Evolutionary conservation across 306 rosid genomes (phyloP), one percentile per base, ranked within the genome.

Genomic region (Castanospermum australe): DNA sequence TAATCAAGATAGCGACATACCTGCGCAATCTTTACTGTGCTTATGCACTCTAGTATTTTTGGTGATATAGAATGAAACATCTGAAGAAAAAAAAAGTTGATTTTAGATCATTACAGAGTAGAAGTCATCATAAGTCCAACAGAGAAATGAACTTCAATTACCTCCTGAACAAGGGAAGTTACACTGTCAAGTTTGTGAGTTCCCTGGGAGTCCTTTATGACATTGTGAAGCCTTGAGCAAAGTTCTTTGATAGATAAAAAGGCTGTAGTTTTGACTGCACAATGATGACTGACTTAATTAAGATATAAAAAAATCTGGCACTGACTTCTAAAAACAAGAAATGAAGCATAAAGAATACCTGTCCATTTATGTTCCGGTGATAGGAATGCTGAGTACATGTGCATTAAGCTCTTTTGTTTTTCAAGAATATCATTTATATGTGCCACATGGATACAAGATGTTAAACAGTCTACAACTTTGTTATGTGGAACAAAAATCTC

Each of bases 1-100:
- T 39, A 64, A 77, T 61, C 30, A 61, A 79, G 79, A 47, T 32
- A 44, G 73, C 38, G 81, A 41, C 89, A 44, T 63, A 95, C 99
- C 98, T 92, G 99, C 20, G 96, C 97, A 70, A 95, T 90, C 80
- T 92, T 95, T 56, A 95, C 80, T 10, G 94, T 95, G 80, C 83
- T 84, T 57, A 92, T 87, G 87, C 99, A 91, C 41, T 88, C 83
- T 10, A 91, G 79, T 67, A 95, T 52, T 80, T 86, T 84, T 42
- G 94, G 94, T 24, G 94, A 83, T 67, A 90, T 76, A 52, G 87
- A 81, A 71, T 77, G 89, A 77, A 83, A 86, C 80, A 95, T 77
- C 99, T 95, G 95, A 21, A 85, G 25, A 84, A 36, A 17, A 44
- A 71, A 3, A 47, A 47, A 56, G 30, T 25, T 63, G 30, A 62